phyloP scores from a whole-genome alignment of 331 rosid genomes.

The Prunus yedoensis region DNA sequence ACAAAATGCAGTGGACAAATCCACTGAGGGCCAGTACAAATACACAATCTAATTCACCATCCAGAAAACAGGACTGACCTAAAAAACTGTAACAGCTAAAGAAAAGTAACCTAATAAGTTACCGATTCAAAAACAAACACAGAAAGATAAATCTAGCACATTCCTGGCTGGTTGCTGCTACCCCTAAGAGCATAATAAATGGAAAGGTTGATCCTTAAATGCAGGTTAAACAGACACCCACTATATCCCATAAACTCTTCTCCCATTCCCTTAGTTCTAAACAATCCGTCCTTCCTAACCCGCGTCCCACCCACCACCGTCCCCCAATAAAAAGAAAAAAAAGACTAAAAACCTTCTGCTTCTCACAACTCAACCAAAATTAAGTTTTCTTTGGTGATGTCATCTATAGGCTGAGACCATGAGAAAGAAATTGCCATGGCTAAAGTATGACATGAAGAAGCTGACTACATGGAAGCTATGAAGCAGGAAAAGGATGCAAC shows the following conservation, averaged over 20 bases:
- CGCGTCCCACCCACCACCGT: not conserved
- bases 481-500: slow-evolving; percentile 59
- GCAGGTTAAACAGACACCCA: not conserved
- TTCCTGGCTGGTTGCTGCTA: not conserved
- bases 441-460: slow-evolving; percentile 81
- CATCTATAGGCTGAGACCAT: slow-evolving; percentile 67
- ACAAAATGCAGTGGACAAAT: not conserved
- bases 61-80: not conserved
- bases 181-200: not conserved
- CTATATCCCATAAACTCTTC: not conserved
- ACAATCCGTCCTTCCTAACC: not conserved
- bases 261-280: not conserved
- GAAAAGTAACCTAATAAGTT: not conserved
- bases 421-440: slow-evolving; percentile 95
- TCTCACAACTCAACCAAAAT: not conserved
- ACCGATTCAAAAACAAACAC: not conserved
- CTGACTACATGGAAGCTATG: slow-evolving; percentile 71
- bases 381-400: slow-evolving; percentile 9
- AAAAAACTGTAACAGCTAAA: too few species aligned
- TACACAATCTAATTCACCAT: not conserved
- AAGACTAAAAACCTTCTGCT: not conserved
- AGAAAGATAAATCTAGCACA: not conserved
- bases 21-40: not conserved
- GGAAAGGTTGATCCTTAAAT: not conserved
- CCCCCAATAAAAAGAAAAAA: not conserved